Conservation (phyloP, 345 rosid genomes). For the Ailanthus altissimus region DNA sequence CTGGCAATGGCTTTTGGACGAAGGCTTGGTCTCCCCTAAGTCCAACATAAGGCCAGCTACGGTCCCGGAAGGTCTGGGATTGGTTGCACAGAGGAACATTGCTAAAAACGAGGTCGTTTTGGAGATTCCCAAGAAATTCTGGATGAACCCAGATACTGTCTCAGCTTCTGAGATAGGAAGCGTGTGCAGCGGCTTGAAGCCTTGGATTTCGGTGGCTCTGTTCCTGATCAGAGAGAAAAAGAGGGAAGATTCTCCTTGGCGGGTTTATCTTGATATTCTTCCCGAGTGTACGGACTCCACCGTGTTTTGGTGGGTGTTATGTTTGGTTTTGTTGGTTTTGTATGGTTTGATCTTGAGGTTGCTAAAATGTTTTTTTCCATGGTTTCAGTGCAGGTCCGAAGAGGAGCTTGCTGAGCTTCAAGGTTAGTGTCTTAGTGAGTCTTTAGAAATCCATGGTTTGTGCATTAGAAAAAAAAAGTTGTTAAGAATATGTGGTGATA, state of each 20-base stretch:
- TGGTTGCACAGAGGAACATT: slow-evolving; percentile 73
- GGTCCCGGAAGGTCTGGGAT: slow-evolving; percentile 76
- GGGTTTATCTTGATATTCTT: slow-evolving; percentile 78
- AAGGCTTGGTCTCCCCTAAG: slow-evolving; percentile 62
- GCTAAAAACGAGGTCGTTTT: slow-evolving; percentile 77
- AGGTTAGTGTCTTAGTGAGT: slow-evolving; percentile 60
- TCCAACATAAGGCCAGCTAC: slow-evolving; percentile 56
- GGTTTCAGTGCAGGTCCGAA: slow-evolving; percentile 97
- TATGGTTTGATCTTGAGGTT: slow-evolving; percentile 30
- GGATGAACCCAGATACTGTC: slow-evolving; percentile 85
- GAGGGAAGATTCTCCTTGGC: slow-evolving; percentile 59
- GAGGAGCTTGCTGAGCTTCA: slow-evolving; percentile 89
- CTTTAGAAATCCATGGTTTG: neutral
- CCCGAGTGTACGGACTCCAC: slow-evolving; percentile 78
- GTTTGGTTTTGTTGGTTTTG: slow-evolving; percentile 17
- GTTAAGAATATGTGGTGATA: neutral
- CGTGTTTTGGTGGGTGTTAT: slow-evolving; percentile 72
- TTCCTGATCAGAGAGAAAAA: slow-evolving; percentile 78
- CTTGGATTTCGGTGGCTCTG: slow-evolving; percentile 86
- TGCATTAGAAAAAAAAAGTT: slow-evolving; percentile 1
- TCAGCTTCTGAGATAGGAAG: slow-evolving; percentile 75
- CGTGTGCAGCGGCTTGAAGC: slow-evolving; percentile 74
- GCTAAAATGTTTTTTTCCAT: slow-evolving; percentile 38
- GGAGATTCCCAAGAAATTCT: slow-evolving; percentile 77
- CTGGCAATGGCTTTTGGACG: slow-evolving; percentile 82